A percentile compares a stretch with the other conserved stretches of the same genome.
These are phyloP conservation scores for Diaporthe batatas DNA, from an alignment of 2,329 filamentous ascomycete species.

Conservation along the genomic window DNA sequence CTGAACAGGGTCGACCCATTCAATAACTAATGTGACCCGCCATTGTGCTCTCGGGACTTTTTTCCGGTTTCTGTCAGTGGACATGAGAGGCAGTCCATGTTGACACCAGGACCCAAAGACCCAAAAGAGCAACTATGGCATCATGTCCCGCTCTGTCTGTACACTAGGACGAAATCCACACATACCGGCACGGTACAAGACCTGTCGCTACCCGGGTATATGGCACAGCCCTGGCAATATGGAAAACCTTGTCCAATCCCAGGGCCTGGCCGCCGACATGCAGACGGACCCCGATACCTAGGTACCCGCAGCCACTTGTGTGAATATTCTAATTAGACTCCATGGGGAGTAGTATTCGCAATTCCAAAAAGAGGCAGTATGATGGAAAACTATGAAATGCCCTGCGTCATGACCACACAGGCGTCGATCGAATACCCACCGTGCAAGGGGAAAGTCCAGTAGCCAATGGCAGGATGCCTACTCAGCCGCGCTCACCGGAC, in stretches of 20 bases:
- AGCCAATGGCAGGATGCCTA: background rate
- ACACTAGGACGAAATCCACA: background rate
- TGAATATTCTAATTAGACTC: background rate
- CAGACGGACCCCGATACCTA: background rate
- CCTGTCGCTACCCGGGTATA: too few species aligned
- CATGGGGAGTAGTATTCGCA: background rate
- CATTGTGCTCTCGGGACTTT: background rate
- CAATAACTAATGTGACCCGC: background rate
- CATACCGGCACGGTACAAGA: background rate
- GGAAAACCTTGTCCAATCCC: background rate
- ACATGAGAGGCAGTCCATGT: background rate
- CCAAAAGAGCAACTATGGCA: background rate
- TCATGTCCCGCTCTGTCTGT: background rate
- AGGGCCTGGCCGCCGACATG: too few species aligned
- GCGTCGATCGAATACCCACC: background rate
- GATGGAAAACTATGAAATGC: too few species aligned
- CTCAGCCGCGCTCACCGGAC: background rate
- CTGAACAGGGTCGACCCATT: background rate
- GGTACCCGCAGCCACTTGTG: background rate
- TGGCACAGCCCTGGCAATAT: background rate
- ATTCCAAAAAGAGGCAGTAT: background rate
- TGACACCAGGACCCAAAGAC: background rate
- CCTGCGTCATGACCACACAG: background rate
- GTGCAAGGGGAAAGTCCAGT: background rate
- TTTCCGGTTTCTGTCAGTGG: background rate